These are phyloP conservation scores for Boletellus ananas DNA, from an alignment of 768 basidiomycete species.

Conservation along the genomic window DNA sequence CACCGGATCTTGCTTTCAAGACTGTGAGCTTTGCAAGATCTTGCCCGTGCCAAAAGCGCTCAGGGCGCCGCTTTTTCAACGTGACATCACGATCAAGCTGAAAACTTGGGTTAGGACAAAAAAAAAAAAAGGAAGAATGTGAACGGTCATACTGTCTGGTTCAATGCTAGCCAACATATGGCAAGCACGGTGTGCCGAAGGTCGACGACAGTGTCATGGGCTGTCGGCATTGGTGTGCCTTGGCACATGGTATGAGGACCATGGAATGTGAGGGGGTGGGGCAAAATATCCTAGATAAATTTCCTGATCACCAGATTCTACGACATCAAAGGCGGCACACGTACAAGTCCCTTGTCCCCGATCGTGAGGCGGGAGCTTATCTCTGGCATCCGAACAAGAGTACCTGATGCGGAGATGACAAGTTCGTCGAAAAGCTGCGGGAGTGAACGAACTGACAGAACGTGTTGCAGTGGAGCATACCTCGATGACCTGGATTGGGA, in stretches of 20 bases:
- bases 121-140: neutral
- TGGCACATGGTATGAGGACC: conserved; percentile 45
- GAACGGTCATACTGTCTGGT: conserved; percentile 61
- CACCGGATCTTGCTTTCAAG: conserved; percentile 57
- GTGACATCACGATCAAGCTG: conserved; percentile 63
- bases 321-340: conserved; percentile 18
- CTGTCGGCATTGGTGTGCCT: conserved; percentile 40
- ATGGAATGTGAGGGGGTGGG: conserved; percentile 46
- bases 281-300: conserved; percentile 58
- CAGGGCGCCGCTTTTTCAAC: conserved; percentile 58
- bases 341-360: conserved; percentile 71
- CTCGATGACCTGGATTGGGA: conserved; percentile 60
- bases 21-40: conserved; percentile 63
- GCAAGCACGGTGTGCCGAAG: conserved; percentile 77
- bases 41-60: conserved; percentile 68
- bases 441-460: conserved; percentile 12
- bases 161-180: conserved; percentile 83
- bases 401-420: conserved; percentile 61
- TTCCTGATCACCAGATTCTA: conserved; percentile 2
- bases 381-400: conserved; percentile 72
- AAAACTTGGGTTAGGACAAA: neutral
- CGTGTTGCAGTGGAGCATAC: conserved; percentile 37
- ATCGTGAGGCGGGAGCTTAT: conserved; percentile 70
- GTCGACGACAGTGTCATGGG: conserved; percentile 61
- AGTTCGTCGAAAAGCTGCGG: conserved; percentile 79